These are phyloP conservation scores for Ustilago loliicola DNA, from an alignment of 1,284 basidiomycete species.

Conservation along the genomic window DNA sequence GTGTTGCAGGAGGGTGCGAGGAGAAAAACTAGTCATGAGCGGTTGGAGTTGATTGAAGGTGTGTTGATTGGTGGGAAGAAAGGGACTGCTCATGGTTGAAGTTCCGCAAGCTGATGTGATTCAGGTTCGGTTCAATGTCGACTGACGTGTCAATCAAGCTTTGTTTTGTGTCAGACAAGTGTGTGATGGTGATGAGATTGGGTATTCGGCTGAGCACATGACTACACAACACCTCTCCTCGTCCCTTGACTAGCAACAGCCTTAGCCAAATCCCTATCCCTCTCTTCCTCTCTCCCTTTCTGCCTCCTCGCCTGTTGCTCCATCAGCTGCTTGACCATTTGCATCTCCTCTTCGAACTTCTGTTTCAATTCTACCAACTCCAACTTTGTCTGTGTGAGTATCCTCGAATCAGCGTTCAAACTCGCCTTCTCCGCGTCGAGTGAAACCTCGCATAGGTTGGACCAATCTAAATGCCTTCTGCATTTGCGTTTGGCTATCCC, in stretches of 20 bases:
- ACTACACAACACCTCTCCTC: conserved; percentile 9
- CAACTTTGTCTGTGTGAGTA: conserved; percentile 26
- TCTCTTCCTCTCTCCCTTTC: conserved; percentile 24
- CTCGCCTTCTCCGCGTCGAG: conserved; percentile 41
- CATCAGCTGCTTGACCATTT: conserved; percentile 1
- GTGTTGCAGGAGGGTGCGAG: conserved; percentile 39
- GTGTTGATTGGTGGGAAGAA: conserved; percentile 11
- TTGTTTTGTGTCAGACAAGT: background rate
- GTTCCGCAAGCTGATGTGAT: background rate
- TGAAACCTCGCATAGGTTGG: conserved; percentile 40
- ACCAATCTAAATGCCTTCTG: conserved; percentile 49
- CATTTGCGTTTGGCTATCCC: conserved; percentile 44
- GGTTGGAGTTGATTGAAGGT: conserved; percentile 30
- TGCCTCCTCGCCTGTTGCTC: conserved; percentile 9
- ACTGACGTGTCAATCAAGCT: background rate
- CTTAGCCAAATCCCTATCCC: conserved; percentile 30
- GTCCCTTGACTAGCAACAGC: conserved; percentile 25
- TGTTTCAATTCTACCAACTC: conserved; percentile 13
- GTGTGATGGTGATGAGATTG: background rate
- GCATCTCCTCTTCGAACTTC: conserved; percentile 14
- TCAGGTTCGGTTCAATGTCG: background rate
- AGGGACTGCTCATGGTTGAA: background rate
- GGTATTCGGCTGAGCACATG: background rate
- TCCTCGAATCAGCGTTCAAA: conserved; percentile 36
- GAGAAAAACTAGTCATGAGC: conserved; percentile 38